phyloP scores from a whole-genome alignment of 768 basidiomycete genomes.

The Daedaleopsis nitida region DNA sequence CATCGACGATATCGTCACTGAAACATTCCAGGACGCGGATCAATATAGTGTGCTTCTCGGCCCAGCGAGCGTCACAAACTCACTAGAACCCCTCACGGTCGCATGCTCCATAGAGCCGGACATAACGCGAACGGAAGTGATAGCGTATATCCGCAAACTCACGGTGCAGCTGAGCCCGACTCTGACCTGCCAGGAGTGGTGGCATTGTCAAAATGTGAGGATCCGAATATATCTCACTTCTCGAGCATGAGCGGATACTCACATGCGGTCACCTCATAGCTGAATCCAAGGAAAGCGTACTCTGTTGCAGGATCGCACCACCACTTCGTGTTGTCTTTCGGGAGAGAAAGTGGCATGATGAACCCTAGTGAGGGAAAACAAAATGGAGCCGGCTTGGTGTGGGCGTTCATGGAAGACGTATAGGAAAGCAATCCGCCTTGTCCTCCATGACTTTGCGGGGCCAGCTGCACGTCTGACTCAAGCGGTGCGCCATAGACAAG shows the following conservation, averaged over 20 bases:
- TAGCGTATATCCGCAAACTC: conserved; percentile 65
- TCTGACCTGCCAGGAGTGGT: conserved; percentile 51
- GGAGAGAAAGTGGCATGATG: conserved; percentile 51
- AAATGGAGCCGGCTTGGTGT: conserved; percentile 26
- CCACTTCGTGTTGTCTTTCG: conserved; percentile 33
- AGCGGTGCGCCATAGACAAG: conserved; percentile 10
- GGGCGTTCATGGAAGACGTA: conserved; percentile 47
- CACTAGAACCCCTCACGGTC: conserved; percentile 44
- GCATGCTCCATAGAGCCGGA: conserved; percentile 50
- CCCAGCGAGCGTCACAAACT: conserved; percentile 2
- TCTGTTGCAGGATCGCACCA: conserved; percentile 63
- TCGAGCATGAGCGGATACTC: conserved; percentile 40
- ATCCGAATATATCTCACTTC: neutral
- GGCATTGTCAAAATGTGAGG: neutral
- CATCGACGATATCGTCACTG: conserved; percentile 63
- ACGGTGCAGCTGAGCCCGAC: conserved; percentile 43
- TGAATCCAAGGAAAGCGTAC: conserved; percentile 75
- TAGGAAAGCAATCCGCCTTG: neutral
- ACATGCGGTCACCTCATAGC: conserved; percentile 60
- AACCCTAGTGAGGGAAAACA: conserved; percentile 42
- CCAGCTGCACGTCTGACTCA: neutral
- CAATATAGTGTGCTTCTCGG: no score
- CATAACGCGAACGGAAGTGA: conserved; percentile 64
- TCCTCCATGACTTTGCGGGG: neutral
- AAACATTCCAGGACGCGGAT: neutral